Conservation (phyloP, 768 basidiomycete species). For the Multifurca ochricompacta region DNA sequence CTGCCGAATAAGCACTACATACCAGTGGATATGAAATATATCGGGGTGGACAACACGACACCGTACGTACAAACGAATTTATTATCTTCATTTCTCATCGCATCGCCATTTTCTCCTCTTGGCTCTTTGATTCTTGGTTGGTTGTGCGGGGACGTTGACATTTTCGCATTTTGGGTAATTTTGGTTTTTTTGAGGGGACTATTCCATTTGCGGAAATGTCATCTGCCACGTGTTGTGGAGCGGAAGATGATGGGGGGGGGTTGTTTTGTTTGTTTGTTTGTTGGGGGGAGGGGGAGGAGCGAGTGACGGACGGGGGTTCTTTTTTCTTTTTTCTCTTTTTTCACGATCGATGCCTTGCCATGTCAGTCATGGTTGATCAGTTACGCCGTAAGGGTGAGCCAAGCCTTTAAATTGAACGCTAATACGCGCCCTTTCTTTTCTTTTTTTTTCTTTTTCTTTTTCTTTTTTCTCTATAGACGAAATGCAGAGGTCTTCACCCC, state of each 20-base stretch:
- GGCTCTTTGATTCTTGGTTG: not conserved
- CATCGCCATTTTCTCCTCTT: slow-evolving; percentile 12
- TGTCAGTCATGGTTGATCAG: not conserved
- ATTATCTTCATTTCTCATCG: no score
- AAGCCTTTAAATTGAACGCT: not conserved
- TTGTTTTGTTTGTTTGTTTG: no score
- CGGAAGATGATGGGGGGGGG: slow-evolving; percentile 13
- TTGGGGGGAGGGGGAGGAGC: no score
- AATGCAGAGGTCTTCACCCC: slow-evolving; percentile 73
- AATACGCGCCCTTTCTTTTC: not conserved
- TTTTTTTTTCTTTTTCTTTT: not conserved
- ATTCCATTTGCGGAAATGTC: slow-evolving; percentile 5
- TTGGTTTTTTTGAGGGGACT: slow-evolving; percentile 11
- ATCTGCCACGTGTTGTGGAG: slow-evolving; percentile 16
- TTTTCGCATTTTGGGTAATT: no score
- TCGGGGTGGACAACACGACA: slow-evolving; percentile 61
- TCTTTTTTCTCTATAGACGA: not conserved
- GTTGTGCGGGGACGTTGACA: no score
- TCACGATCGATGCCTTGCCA: slow-evolving; percentile 7
- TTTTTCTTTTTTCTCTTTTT: slow-evolving; percentile 16
- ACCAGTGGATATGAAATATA: slow-evolving; percentile 73
- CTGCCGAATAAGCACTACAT: slow-evolving; percentile 96
- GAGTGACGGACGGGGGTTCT: slow-evolving; percentile 8
- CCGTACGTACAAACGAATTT: no score
- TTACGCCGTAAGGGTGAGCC: not conserved